Percentiles rank a stretch among this genome's conserved stretches.
Evolutionary conservation across 306 rosid genomes (phyloP).

Genomic region (Gillenia trifoliata): DNA sequence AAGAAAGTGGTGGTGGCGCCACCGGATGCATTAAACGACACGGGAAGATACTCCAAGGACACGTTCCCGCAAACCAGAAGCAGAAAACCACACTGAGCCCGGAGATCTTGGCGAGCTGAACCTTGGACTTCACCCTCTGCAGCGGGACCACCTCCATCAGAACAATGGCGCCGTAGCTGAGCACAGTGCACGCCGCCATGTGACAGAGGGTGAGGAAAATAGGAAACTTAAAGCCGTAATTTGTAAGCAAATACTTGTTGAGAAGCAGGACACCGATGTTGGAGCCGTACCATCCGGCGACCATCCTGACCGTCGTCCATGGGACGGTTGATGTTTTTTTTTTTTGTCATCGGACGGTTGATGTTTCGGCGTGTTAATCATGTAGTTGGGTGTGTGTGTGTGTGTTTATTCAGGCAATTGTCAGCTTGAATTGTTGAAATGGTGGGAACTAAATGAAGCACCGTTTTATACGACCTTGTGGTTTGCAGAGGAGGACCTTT

Average conservation of each 20-base stretch:
- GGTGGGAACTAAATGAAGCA: neutral
- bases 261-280: slow-evolving; percentile 26
- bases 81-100: slow-evolving; percentile 22
- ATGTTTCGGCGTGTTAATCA: neutral
- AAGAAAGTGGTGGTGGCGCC: slow-evolving; percentile 26
- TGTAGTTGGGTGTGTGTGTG: neutral
- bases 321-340: neutral
- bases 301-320: slow-evolving; percentile 9
- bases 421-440: neutral
- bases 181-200: slow-evolving; percentile 15
- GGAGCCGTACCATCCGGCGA: slow-evolving; percentile 22
- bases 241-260: slow-evolving; percentile 25
- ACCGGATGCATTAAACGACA: slow-evolving; percentile 22
- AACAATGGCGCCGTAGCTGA: slow-evolving; percentile 17
- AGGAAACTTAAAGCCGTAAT: slow-evolving; percentile 27
- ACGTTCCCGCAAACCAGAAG: slow-evolving; percentile 26
- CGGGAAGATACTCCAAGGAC: slow-evolving; percentile 21
- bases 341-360: neutral
- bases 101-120: slow-evolving; percentile 17
- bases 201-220: slow-evolving; percentile 23
- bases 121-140: slow-evolving; percentile 16
- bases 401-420: neutral
- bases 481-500: no score
- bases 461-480: neutral
- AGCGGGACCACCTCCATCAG: slow-evolving; percentile 6